Evolutionary conservation across 257 asterid species (phyloP).

Genomic region (Lavandula angustifolia): DNA sequence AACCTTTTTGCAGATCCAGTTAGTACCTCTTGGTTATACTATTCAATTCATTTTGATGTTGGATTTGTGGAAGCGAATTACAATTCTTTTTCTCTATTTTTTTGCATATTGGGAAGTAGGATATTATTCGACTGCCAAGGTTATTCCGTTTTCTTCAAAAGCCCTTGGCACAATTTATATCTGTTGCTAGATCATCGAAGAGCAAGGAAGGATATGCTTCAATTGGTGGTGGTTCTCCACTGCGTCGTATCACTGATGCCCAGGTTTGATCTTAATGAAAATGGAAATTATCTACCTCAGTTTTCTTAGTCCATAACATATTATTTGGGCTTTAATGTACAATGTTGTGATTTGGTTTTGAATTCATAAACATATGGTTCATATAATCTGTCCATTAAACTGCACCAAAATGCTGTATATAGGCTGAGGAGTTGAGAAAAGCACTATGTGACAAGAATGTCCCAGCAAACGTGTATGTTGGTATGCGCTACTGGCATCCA

Average conservation of each 20-base stretch:
- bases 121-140: conserved; percentile 95
- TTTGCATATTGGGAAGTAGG: conserved; percentile 52
- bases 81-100: conserved; percentile 21
- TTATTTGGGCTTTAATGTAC: conserved; percentile 21
- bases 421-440: conserved; percentile 92
- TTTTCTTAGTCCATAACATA: conserved; percentile 20
- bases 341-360: conserved; percentile 24
- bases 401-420: conserved; percentile 32
- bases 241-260: conserved; percentile 92
- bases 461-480: conserved; percentile 92
- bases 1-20: conserved; percentile 99
- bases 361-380: conserved; percentile 21
- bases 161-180: conserved; percentile 93
- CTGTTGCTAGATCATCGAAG: conserved; percentile 93
- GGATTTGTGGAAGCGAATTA: conserved; percentile 27
- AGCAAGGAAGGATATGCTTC: conserved; percentile 99
- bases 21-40: conserved; percentile 38
- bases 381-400: conserved; percentile 27
- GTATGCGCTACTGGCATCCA: conserved; percentile 99
- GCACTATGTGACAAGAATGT: conserved; percentile 69
- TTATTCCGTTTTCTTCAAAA: conserved; percentile 87
- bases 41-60: conserved; percentile 29
- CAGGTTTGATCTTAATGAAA: conserved; percentile 57
- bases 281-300: conserved; percentile 15
- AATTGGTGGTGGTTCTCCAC: conserved; percentile 98